A percentile compares a stretch with the other conserved stretches of the same genome.
Evolutionary conservation across 2,329 filamentous ascomycete genomes (phyloP).

Genomic region (Beauveria sp.): DNA sequence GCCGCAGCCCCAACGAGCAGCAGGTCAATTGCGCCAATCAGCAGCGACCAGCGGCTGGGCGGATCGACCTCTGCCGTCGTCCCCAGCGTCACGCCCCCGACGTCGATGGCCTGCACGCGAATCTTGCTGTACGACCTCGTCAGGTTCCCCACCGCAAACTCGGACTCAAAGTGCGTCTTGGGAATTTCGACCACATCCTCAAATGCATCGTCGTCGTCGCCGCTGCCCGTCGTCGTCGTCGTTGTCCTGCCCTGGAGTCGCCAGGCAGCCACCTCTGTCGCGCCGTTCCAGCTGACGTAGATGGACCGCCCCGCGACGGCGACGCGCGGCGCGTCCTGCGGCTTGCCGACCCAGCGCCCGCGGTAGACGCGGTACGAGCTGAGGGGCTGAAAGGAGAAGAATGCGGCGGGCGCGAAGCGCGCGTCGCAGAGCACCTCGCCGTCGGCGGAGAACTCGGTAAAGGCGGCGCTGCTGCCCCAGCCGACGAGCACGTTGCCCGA

Average conservation of each 20-base stretch:
- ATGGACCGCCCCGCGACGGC: not conserved
- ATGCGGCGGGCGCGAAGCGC: conserved; percentile 9
- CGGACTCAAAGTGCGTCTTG: conserved; percentile 3
- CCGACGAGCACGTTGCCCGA: conserved; percentile 46
- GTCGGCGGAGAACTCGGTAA: conserved; percentile 36
- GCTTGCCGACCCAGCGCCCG: conserved; percentile 11
- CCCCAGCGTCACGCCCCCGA: conserved; percentile 1
- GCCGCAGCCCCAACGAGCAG: not conserved
- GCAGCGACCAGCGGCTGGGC: not conserved
- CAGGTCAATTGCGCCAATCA: not conserved
- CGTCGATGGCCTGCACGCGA: conserved; percentile 1
- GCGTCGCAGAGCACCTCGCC: conserved; percentile 43
- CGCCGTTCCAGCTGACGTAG: conserved; percentile 15
- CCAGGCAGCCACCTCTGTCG: conserved; percentile 13
- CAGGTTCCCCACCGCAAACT: not conserved
- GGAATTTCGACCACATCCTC: not conserved
- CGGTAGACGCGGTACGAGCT: conserved; percentile 12
- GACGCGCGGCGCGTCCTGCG: conserved; percentile 3
- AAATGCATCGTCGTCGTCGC: not conserved
- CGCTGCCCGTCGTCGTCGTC: not conserved
- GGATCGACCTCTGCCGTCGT: not conserved
- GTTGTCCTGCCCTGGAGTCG: not conserved
- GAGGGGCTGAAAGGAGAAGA: conserved; percentile 11
- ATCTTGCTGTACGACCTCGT: not conserved
- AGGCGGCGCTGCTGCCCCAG: conserved; percentile 43